phyloP scores from a whole-genome alignment of 352 stramenopile species.

The Sclerospora graminicola region DNA sequence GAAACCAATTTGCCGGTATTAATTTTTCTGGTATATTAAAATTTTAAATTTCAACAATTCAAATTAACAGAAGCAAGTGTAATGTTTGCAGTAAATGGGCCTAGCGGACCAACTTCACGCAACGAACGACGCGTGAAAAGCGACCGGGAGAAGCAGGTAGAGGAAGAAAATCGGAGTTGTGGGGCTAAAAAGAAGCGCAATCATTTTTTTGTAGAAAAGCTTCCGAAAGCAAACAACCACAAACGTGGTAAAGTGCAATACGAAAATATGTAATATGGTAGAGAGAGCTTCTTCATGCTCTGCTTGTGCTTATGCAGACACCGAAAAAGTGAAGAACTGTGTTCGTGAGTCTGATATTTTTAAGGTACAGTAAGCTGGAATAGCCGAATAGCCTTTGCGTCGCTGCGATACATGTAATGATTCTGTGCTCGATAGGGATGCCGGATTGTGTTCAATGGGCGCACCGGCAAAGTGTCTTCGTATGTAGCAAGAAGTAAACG shows the following conservation, averaged over 20 bases:
- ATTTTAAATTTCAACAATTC: background rate
- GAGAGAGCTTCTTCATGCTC: conserved; percentile 1
- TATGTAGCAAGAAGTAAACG: conserved; percentile 14
- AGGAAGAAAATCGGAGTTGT: conserved; percentile 17
- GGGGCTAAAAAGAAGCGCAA: conserved; percentile 20
- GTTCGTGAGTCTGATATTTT: conserved; percentile 31
- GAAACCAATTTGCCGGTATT: too few relatives aligned
- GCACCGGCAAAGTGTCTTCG: conserved; percentile 74
- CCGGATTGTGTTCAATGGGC: conserved; percentile 70
- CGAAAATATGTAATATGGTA: conserved; percentile 2
- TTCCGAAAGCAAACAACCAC: background rate
- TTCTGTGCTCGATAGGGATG: conserved; percentile 37
- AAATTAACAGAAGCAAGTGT: background rate
- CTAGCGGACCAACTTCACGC: conserved; percentile 47
- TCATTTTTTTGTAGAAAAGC: conserved; percentile 32
- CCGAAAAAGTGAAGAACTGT: conserved; percentile 5
- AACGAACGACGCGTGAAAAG: conserved; percentile 41
- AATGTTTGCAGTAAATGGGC: conserved; percentile 77
- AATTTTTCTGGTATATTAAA: too few relatives aligned
- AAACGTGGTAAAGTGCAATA: conserved; percentile 4
- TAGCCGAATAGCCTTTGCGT: background rate
- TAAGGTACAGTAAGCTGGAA: conserved; percentile 24
- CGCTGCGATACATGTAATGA: background rate
- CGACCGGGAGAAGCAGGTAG: conserved; percentile 16
- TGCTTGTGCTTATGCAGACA: conserved; percentile 2